phyloP scores from a whole-genome alignment of 441 rosid genomes.

The Francoa sonchifolia region DNA sequence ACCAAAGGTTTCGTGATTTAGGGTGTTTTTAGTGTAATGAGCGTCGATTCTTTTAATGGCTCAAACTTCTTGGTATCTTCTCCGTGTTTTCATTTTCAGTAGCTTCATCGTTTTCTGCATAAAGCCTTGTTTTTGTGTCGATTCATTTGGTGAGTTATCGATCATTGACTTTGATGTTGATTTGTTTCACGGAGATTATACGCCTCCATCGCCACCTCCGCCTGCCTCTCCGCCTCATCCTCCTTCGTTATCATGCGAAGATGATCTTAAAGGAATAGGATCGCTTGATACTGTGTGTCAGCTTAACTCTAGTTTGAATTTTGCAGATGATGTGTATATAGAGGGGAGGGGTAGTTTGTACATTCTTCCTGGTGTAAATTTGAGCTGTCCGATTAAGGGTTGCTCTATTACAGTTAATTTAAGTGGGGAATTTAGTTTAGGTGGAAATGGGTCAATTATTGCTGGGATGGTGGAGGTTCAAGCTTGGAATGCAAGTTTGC shows the following conservation, averaged over 20 bases:
- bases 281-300: conserved; percentile 43
- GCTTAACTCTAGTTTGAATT: conserved; percentile 31
- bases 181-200: conserved; percentile 29
- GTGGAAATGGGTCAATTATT: conserved; percentile 18
- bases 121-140: conserved; percentile 9
- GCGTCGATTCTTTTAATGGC: conserved; percentile 17
- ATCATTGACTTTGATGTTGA: conserved; percentile 15
- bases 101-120: conserved; percentile 6
- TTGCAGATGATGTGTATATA: conserved; percentile 34
- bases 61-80: conserved; percentile 4
- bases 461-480: conserved; percentile 37
- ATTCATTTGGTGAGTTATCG: conserved; percentile 19
- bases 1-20: too few relatives aligned
- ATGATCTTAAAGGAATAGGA: conserved; percentile 46
- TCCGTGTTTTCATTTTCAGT: conserved; percentile 5
- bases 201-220: conserved; percentile 43
- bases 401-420: conserved; percentile 40
- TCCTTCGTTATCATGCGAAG: conserved; percentile 36
- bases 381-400: conserved; percentile 32
- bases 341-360: conserved; percentile 43
- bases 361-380: conserved; percentile 29
- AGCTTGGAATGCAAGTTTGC: conserved; percentile 32
- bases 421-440: conserved; percentile 34
- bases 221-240: conserved; percentile 35
- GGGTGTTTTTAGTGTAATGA: too few relatives aligned